Evolutionary conservation across 768 basidiomycete genomes (phyloP).

Genomic region (Boletus edulis): DNA sequence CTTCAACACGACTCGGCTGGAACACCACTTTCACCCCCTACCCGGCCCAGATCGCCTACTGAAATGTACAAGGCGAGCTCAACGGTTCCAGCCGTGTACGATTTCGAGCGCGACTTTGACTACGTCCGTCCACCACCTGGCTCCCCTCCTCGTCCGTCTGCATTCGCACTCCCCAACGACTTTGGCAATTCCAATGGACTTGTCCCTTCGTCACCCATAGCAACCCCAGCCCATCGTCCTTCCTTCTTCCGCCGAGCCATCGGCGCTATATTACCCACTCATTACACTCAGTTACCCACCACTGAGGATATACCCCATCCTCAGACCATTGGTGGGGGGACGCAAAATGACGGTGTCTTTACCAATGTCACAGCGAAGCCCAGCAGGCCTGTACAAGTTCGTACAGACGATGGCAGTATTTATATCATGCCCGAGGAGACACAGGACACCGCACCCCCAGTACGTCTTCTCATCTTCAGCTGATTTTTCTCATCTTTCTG

Average conservation of each 20-base stretch:
- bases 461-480: conserved; percentile 38
- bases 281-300: conserved; percentile 55
- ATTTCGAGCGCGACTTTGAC: conserved; percentile 81
- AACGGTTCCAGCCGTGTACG: conserved; percentile 35
- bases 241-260: conserved; percentile 60
- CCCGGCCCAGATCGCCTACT: conserved; percentile 18
- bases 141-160: conserved; percentile 63
- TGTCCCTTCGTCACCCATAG: conserved; percentile 50
- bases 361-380: conserved; percentile 94
- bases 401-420: conserved; percentile 51
- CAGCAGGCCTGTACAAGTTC: conserved; percentile 40
- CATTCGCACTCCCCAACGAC: conserved; percentile 60
- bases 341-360: conserved; percentile 92
- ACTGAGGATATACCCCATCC: conserved; percentile 32
- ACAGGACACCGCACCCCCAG: conserved; percentile 83
- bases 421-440: conserved; percentile 75
- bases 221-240: conserved; percentile 31
- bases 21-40: conserved; percentile 35
- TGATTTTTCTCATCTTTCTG: not conserved
- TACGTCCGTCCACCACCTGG: conserved; percentile 71
- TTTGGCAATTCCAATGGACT: conserved; percentile 72
- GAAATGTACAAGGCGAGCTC: conserved; percentile 16
- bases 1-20: conserved; percentile 10
- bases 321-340: conserved; percentile 57
- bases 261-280: conserved; percentile 59